These are phyloP conservation scores for Xylariaceae sp. DNA, from an alignment of 2,329 filamentous ascomycete genomes.

Conservation along the genomic window DNA sequence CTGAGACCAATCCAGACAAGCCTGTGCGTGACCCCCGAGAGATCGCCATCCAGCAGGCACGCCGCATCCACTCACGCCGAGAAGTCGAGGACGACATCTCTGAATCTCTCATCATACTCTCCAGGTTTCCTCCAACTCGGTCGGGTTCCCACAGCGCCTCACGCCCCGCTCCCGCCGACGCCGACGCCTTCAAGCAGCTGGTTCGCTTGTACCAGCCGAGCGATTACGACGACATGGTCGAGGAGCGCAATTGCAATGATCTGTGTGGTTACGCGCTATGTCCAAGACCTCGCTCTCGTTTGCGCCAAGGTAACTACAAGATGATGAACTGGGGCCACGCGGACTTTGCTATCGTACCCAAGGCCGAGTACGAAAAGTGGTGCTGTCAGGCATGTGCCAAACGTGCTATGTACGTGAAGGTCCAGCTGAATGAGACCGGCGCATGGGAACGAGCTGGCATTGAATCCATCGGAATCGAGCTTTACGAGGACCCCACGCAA, in stretches of 20 bases:
- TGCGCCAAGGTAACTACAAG: constrained; percentile 59
- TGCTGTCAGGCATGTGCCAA: constrained; percentile 76
- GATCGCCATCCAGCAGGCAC: constrained; percentile 77
- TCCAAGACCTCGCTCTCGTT: constrained; percentile 54
- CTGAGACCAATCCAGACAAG: constrained; percentile 28
- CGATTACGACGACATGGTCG: constrained; percentile 85
- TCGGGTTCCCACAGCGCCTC: constrained; percentile 12
- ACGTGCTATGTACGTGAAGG: constrained; percentile 78
- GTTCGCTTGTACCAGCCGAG: constrained; percentile 74
- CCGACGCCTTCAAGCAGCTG: constrained; percentile 58
- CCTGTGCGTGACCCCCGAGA: constrained; percentile 45
- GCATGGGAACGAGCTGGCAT: constrained; percentile 74
- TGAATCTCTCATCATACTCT: constrained; percentile 65
- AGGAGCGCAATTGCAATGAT: constrained; percentile 80
- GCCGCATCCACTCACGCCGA: constrained; percentile 77
- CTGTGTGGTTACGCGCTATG: constrained; percentile 85
- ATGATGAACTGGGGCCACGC: constrained; percentile 51
- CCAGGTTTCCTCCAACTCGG: constrained; percentile 48
- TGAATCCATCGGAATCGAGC: constrained; percentile 51
- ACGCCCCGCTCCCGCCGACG: constrained; percentile 55
- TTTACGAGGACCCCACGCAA: constrained; percentile 63
- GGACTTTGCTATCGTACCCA: constrained; percentile 64
- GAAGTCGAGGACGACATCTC: constrained; percentile 72
- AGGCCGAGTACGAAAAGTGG: constrained; percentile 76
- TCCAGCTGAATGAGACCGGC: constrained; percentile 80